Percentiles rank a stretch among this genome's conserved stretches.
Conservation (phyloP, 2,329 filamentous ascomycete genomes). For the Fusarium liriodendri region DNA sequence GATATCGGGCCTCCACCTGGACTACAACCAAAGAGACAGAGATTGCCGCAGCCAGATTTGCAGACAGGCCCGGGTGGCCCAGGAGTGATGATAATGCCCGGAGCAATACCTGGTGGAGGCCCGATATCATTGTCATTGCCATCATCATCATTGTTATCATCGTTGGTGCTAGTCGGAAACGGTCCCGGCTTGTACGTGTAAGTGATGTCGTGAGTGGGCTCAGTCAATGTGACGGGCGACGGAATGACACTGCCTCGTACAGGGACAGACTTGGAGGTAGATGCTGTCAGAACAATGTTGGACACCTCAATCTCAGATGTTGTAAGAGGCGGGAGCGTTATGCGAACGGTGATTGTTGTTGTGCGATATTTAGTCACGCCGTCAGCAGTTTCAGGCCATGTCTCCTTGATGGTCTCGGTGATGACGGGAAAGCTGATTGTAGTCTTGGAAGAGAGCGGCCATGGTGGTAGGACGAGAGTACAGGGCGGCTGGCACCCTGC, state of each 20-base stretch:
- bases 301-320: slow-evolving; percentile 5
- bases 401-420: slow-evolving; percentile 20
- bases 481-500: background rate
- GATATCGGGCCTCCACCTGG: slow-evolving; percentile 10
- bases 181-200: slow-evolving; percentile 18
- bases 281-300: slow-evolving; percentile 12
- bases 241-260: slow-evolving; percentile 18
- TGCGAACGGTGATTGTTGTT: slow-evolving; percentile 18
- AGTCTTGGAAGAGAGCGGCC: slow-evolving; percentile 14
- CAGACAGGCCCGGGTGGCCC: slow-evolving; percentile 11
- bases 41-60: slow-evolving; percentile 10
- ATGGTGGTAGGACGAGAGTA: background rate
- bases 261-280: slow-evolving; percentile 4
- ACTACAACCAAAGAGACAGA: slow-evolving; percentile 7
- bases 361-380: slow-evolving; percentile 19
- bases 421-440: slow-evolving; percentile 20
- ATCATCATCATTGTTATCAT: background rate
- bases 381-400: slow-evolving; percentile 16
- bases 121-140: slow-evolving; percentile 16
- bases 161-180: background rate
- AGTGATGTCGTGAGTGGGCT: slow-evolving; percentile 13
- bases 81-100: slow-evolving; percentile 7
- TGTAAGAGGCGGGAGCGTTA: slow-evolving; percentile 21
- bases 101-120: slow-evolving; percentile 10
- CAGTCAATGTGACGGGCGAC: slow-evolving; percentile 12